A percentile compares a stretch with the other conserved stretches of the same genome.
These are phyloP conservation scores for Noccaea bulbosa DNA, from an alignment of 345 rosid species.

Conservation along the genomic window DNA sequence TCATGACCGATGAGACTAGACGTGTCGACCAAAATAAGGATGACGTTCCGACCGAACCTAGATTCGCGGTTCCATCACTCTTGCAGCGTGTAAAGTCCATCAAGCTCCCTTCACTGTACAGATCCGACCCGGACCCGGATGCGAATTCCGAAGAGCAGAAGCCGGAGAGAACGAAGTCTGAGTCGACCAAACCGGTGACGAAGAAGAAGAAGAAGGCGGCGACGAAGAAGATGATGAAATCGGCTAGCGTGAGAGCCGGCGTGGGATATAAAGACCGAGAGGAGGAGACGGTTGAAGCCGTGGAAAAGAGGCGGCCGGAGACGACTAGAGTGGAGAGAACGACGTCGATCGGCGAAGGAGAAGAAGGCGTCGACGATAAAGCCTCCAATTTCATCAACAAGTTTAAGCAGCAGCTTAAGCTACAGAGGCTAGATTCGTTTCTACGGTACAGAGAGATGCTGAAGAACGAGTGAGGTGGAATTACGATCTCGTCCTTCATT, in stretches of 20 bases:
- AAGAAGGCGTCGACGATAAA: conserved; percentile 46
- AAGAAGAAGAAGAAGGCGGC: conserved; percentile 47
- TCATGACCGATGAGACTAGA: conserved; percentile 11
- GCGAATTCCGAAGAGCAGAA: conserved; percentile 27
- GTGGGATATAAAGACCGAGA: conserved; percentile 6
- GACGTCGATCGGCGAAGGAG: conserved; percentile 38
- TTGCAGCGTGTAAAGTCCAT: conserved; percentile 69
- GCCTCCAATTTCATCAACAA: conserved; percentile 45
- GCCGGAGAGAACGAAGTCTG: conserved; percentile 56
- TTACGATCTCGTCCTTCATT: conserved; percentile 10
- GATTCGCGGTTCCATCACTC: conserved; percentile 50
- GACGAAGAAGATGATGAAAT: conserved; percentile 61
- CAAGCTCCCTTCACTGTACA: conserved; percentile 48
- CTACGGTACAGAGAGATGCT: conserved; percentile 46
- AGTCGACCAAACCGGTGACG: conserved; percentile 38
- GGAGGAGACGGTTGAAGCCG: conserved; percentile 37
- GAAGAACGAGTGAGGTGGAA: conserved; percentile 11
- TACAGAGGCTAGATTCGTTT: conserved; percentile 46
- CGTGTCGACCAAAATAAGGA: conserved; percentile 33
- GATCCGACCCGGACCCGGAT: conserved; percentile 41
- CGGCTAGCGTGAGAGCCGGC: conserved; percentile 59
- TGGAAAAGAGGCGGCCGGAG: conserved; percentile 46
- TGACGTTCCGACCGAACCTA: conserved; percentile 11
- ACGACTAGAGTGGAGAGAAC: conserved; percentile 42
- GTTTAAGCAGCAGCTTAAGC: conserved; percentile 47